Base-by-base conservation (phyloP, 345 rosid species). In the Euphorbia tirucalli region DNA sequence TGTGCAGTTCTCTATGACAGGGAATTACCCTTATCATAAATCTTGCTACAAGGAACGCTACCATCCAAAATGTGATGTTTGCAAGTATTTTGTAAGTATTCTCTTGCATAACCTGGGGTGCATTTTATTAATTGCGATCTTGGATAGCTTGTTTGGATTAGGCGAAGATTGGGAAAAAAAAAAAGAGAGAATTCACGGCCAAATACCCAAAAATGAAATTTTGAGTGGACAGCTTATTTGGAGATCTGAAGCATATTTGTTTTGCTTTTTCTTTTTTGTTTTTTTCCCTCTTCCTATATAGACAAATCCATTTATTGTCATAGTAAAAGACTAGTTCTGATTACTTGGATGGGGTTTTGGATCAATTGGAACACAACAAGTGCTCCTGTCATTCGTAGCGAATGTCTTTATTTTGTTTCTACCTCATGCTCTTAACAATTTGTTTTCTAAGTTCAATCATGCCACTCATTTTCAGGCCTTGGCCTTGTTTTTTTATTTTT, bases 41-140 rank as follows among this genome's bases (percentile, higher is more conserved):
- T 44, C 75, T 65, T 78, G 81, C 74, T 78, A 74, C 78, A 78
- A 74, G 74, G 81, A 78, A 68, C 57, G 68, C 3, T 74, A 74
- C 72, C 81, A 59, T 65, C 81, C 81, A 58, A 74, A 74, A 70
- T 78, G 81, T 69, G 81, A 78, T 65, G 78, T 78, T 25, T 78
- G 81, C 77, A 78, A 78, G 67, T 73, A 65, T 62, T 78, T 74
- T 65, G 81, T 78, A 54, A 78, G 81, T 74, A 52, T 41, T 43
- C 56, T 48, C 31, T 30, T 24, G n/a, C 21, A 7, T n/a, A n/a
- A n/a, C n/a, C n/a, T n/a, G n/a, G n/a, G n/a, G n/a, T n/a, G n/a
- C n/a, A n/a, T n/a, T n/a, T n/a, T 63, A 6, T 63, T 27, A 5
- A 11, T 59, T 52, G 19, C 22, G 22, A 22, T 49, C 27, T 41